Percentiles rank a stretch among this genome's conserved stretches.
These are phyloP conservation scores for Cryptosporidium sp. DNA, from an alignment of 169 alveolate genomes.

Conservation along the genomic window DNA sequence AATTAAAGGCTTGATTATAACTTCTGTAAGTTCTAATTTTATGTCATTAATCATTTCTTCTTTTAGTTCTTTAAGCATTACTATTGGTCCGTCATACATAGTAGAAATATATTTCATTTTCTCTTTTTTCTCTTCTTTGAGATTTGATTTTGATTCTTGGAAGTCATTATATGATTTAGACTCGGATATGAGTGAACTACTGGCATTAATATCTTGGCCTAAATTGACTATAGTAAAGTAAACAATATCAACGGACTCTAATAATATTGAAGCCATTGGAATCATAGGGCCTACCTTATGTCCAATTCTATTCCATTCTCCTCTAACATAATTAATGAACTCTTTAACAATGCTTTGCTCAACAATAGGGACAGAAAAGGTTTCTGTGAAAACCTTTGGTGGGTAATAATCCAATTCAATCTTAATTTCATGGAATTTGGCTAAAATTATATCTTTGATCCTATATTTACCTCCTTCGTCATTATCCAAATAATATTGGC, in stretches of 20 bases:
- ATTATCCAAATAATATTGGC: neutral
- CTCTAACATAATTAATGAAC: slow-evolving; percentile 15
- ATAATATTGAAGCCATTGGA: slow-evolving; percentile 55
- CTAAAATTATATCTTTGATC: neutral
- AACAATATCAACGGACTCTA: slow-evolving; percentile 59
- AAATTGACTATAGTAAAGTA: slow-evolving; percentile 29
- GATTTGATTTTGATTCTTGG: neutral
- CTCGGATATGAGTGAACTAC: neutral
- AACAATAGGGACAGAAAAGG: slow-evolving; percentile 18
- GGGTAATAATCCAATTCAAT: slow-evolving; percentile 4
- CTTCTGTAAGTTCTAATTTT: slow-evolving; percentile 38
- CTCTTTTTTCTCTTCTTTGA: too few species aligned
- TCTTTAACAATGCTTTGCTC: slow-evolving; percentile 36
- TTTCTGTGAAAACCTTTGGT: neutral
- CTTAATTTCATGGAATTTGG: neutral
- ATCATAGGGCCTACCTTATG: slow-evolving; percentile 51
- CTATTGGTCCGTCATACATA: slow-evolving; percentile 5
- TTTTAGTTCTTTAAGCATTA: slow-evolving; percentile 1
- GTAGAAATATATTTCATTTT: neutral
- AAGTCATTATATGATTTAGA: neutral
- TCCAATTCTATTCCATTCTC: slow-evolving; percentile 62
- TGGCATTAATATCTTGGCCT: neutral
- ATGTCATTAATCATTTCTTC: slow-evolving; percentile 40
- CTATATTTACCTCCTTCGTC: neutral
- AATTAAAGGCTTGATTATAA: slow-evolving; percentile 42